Evolutionary conservation across 371 early-diverging fungal genomes (phyloP), one percentile per base, ranked within the genome.

Genomic region (Funneliformis caledonium): DNA sequence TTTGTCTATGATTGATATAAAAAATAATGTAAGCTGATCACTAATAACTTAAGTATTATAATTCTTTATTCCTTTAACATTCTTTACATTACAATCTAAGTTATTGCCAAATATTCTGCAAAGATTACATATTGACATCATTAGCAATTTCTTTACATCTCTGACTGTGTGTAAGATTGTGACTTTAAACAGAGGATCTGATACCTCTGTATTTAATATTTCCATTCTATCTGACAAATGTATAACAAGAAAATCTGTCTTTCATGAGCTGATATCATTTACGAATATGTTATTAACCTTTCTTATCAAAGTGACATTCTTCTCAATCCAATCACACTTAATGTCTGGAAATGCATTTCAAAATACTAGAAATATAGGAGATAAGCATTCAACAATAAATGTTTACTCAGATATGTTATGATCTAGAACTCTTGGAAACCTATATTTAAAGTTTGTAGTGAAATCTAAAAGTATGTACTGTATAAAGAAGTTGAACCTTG

Each of bases 361-460:
- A 31, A 67, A 67, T 67, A 31, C 16, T 31, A 4, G 26, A 31
- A 67, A 67, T 16, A 67, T 67, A 67, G 68, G 68, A 14, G 22
- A 67, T 67, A 67, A 67, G 14, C 68, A 67, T 67, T 67, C 68
- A 12, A 67, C 68, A 43, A 67, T 67, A 67, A 67, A 67, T 16
- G 22, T 67, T 22, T 14, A 31, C 31, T 67, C 68, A 67, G 68
- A 67, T 43, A 67, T 67, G 26, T 67, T 31, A 43, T 12, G 68
- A 3, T 67, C 16, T 67, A 67, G 22, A 31, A 67, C 68, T 43
- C 68, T 67, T 67, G 22, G 68, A 4, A 67, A 31, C 26, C 68
- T 67, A 31, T 67, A 67, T 31, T 67, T 67, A 31, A 67, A 67
- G 68, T 67, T 67, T 67, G 68, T 12, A 31, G 43, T 67, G 68